Conservation (phyloP, 2,329 filamentous ascomycete genomes). For the Annulohypoxylon truncatum region DNA sequence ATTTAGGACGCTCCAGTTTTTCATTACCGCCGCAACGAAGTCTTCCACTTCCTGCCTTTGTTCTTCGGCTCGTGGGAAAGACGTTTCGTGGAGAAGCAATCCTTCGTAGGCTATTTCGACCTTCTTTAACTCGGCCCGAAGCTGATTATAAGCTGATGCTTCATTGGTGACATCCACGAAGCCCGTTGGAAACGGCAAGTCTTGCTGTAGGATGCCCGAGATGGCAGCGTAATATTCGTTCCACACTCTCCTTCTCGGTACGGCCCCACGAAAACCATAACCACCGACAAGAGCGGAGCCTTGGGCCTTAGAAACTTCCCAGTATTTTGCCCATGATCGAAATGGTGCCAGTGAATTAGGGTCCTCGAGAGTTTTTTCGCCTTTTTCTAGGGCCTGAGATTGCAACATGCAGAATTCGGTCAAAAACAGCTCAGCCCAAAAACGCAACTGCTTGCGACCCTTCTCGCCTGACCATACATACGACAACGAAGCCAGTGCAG, state of each 20-base stretch:
- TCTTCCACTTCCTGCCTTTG: slow-evolving; percentile 81
- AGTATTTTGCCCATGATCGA: slow-evolving; percentile 77
- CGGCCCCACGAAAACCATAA: slow-evolving; percentile 67
- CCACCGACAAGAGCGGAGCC: slow-evolving; percentile 62
- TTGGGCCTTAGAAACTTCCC: slow-evolving; percentile 62
- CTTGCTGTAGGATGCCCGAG: slow-evolving; percentile 77
- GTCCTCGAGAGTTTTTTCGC: slow-evolving; percentile 63
- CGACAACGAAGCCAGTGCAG: slow-evolving; percentile 72
- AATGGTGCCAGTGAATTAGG: slow-evolving; percentile 67
- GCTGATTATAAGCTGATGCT: slow-evolving; percentile 68
- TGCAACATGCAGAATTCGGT: slow-evolving; percentile 79
- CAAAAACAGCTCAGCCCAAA: slow-evolving; percentile 83
- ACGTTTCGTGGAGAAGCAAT: slow-evolving; percentile 79
- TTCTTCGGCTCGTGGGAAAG: slow-evolving; percentile 86
- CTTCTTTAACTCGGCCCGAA: slow-evolving; percentile 81
- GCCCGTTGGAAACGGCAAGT: slow-evolving; percentile 69
- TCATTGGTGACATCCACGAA: slow-evolving; percentile 58
- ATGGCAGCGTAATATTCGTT: slow-evolving; percentile 84
- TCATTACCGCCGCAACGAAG: slow-evolving; percentile 82
- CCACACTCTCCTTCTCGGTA: slow-evolving; percentile 79
- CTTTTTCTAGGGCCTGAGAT: slow-evolving; percentile 67
- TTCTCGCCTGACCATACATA: slow-evolving; percentile 62
- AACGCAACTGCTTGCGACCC: slow-evolving; percentile 73
- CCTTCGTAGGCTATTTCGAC: slow-evolving; percentile 84
- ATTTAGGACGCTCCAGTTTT: slow-evolving; percentile 86